phyloP scores from a whole-genome alignment of 352 stramenopile species.

The Pythium dissimile region DNA sequence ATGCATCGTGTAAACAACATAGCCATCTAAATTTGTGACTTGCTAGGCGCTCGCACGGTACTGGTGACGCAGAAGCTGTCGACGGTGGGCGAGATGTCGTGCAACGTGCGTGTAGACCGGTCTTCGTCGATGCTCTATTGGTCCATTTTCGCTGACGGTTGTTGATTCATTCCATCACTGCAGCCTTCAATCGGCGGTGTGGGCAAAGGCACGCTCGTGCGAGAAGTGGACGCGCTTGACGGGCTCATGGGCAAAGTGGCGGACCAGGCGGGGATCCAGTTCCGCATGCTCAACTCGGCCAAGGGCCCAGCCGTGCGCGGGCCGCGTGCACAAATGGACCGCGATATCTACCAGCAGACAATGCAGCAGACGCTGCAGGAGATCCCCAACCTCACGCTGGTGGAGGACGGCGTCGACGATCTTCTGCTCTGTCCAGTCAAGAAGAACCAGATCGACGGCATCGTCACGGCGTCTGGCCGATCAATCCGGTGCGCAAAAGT shows the following conservation, averaged over 20 bases:
- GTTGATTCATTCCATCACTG: not conserved
- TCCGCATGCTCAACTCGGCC: conserved; percentile 95
- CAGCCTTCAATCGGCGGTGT: conserved; percentile 97
- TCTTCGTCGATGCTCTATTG: not conserved
- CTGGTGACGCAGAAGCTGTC: conserved; percentile 95
- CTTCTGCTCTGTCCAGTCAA: conserved; percentile 83
- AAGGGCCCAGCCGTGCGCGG: conserved; percentile 90
- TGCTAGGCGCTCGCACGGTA: conserved; percentile 89
- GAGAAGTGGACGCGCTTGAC: conserved; percentile 97
- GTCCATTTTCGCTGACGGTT: not conserved
- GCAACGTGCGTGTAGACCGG: conserved; percentile 81
- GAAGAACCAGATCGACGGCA: conserved; percentile 53
- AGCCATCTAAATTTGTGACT: not conserved
- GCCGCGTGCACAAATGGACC: conserved; percentile 95
- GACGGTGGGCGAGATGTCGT: conserved; percentile 97
- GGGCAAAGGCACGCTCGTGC: conserved; percentile 97
- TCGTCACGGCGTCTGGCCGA: conserved; percentile 56
- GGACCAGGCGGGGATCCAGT: conserved; percentile 96
- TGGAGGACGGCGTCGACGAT: conserved; percentile 96
- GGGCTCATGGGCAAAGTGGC: conserved; percentile 97
- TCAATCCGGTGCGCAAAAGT: conserved; percentile 54
- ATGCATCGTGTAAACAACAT: not conserved
- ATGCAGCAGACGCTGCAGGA: conserved; percentile 89
- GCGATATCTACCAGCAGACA: conserved; percentile 94
- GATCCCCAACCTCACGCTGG: conserved; percentile 88